Evolutionary conservation across 176 grass and related monocot species (phyloP), one percentile per base, ranked within the genome.

Genomic region (Tillandsia fasciculata): DNA sequence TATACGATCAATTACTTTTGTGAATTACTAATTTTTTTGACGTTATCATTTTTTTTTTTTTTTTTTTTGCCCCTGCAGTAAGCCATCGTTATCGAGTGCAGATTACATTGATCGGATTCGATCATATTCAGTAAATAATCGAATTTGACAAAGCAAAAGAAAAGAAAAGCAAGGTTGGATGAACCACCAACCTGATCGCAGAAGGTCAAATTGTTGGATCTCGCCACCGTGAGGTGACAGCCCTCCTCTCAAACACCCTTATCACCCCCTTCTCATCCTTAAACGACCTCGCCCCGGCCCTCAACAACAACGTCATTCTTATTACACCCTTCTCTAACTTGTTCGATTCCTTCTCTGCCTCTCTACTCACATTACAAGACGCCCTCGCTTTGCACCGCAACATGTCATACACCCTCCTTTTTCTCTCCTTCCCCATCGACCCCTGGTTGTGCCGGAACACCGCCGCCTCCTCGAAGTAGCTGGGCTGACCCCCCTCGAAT

Each of bases 381-480:
- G 15, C 53, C 48, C 70, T 42, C 17, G 70, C 26, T n/a, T 58
- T 72, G 70, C 70, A 72, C 52, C 70, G 56, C 70, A 72, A 33
- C 70, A 72, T 18, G 70, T 61, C 70, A 2, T 72, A 72, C 27
- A 72, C 52, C 70, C 47, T 61, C 70, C 20, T 26, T 15, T 47
- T 72, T 26, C 24, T 72, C 52, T 72, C 70, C 70, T 15, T 47
- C 9, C 3, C 15, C 70, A 72, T 72, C 50, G 52, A 9, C 15
- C 70, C 70, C 53, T 72, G 20, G 52, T 72, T 61, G 53, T 49
- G 70, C 27, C 70, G 24, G 9, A 72, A 72, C 52, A 72, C 70
- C 52, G 61, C 70, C 1, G 70, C 53, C 27, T 61, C 52, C 70
- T 72, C 70, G 28, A 72, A 58, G 53, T 53, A 72, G 1, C 15